Conservation (phyloP, 2,329 filamentous ascomycete species). For the Diaporthe amygdali region DNA sequence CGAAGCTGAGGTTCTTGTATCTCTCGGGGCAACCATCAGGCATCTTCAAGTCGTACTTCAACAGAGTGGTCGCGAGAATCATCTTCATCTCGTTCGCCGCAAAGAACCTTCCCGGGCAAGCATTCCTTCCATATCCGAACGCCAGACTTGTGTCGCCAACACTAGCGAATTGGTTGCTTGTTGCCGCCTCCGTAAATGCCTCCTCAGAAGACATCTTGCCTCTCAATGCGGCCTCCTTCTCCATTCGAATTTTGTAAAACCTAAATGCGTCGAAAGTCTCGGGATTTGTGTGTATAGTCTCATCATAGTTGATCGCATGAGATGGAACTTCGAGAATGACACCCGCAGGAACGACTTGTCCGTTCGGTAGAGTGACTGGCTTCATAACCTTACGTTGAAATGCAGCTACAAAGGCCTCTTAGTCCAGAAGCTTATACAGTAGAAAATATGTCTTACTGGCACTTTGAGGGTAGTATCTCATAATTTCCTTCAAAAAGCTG, state of each 20-base stretch:
- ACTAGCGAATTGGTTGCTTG: neutral
- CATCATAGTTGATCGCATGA: conserved; percentile 40
- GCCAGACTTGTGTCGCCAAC: neutral
- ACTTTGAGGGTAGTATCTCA: neutral
- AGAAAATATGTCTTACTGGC: neutral
- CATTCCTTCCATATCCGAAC: neutral
- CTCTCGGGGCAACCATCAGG: neutral
- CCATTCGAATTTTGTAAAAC: conserved; percentile 37
- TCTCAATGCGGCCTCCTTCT: conserved; percentile 30
- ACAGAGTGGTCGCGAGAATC: neutral
- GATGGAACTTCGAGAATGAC: conserved; percentile 41
- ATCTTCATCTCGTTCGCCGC: neutral
- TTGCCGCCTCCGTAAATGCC: neutral
- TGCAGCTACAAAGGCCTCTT: neutral
- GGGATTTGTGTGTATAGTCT: conserved; percentile 37
- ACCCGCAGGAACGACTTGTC: conserved; percentile 48
- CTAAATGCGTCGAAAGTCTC: conserved; percentile 40
- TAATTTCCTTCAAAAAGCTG: conserved; percentile 36
- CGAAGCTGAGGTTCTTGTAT: neutral
- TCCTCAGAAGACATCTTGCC: conserved; percentile 26
- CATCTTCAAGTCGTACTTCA: neutral
- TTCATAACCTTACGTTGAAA: conserved; percentile 53
- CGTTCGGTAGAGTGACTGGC: conserved; percentile 54
- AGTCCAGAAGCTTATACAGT: conserved; percentile 31
- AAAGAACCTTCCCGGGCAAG: neutral